These are phyloP conservation scores for Linnemannia schmuckeri DNA, from an alignment of 192 early-diverging fungal species.

Conservation along the genomic window DNA sequence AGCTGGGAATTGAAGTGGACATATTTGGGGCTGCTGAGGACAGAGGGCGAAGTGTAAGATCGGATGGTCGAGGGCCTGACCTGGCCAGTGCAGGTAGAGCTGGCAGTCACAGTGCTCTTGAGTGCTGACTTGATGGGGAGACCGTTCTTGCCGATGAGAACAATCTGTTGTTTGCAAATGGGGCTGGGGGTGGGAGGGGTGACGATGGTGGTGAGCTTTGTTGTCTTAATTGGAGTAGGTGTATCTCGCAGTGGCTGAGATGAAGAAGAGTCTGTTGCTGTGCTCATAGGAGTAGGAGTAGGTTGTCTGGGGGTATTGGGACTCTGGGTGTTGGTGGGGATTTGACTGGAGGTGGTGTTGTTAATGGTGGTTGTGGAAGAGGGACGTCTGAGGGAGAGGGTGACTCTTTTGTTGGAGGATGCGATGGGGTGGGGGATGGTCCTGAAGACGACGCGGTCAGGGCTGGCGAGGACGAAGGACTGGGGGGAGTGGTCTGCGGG, in stretches of 20 bases:
- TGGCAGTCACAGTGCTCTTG: constrained; percentile 21
- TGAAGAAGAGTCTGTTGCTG: not conserved
- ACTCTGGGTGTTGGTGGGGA: constrained; percentile 27
- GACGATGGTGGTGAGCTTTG: not conserved
- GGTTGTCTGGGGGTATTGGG: constrained; percentile 31
- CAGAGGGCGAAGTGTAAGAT: constrained; percentile 46
- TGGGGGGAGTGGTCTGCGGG: constrained; percentile 30
- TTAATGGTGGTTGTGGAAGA: not conserved
- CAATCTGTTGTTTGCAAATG: constrained; percentile 22
- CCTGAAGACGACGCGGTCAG: constrained; percentile 52
- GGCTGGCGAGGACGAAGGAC: constrained; percentile 41
- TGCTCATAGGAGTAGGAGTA: not conserved
- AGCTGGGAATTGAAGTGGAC: constrained; percentile 79
- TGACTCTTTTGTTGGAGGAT: constrained; percentile 52
- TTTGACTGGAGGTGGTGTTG: not conserved
- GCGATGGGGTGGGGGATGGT: constrained; percentile 48
- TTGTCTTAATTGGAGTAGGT: not conserved
- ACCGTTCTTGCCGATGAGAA: constrained; percentile 40
- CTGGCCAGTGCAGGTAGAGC: constrained; percentile 3
- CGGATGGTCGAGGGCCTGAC: constrained; percentile 35
- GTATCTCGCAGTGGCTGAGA: constrained; percentile 12
- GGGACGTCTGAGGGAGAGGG: constrained; percentile 38
- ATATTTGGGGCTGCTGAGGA: constrained; percentile 65
- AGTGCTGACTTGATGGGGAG: constrained; percentile 49
- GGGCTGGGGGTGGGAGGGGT: constrained; percentile 6